Conservation (phyloP, 345 rosid genomes). For the Lepidium aucheri region DNA sequence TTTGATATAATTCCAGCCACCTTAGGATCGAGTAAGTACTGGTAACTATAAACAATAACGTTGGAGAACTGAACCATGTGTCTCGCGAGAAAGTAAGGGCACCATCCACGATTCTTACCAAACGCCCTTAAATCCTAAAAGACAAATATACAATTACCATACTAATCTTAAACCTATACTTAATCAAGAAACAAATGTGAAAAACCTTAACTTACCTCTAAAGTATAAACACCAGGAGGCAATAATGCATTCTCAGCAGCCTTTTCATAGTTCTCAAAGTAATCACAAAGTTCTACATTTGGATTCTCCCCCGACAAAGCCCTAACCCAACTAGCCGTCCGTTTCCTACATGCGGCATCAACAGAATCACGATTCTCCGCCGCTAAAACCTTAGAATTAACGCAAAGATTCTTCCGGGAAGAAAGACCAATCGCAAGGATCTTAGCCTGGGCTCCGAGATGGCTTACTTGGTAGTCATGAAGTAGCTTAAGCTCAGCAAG, state of each 20-base stretch:
- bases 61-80: conserved; percentile 95
- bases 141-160: not conserved
- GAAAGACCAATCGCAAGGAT: conserved; percentile 76
- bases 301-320: conserved; percentile 69
- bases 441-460: conserved; percentile 64
- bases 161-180: not conserved
- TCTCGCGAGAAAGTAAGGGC: conserved; percentile 88
- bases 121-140: conserved; percentile 72
- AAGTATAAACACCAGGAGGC: conserved; percentile 94
- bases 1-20: conserved; percentile 96
- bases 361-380: conserved; percentile 94
- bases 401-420: conserved; percentile 87
- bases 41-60: conserved; percentile 92
- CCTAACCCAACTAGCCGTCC: conserved; percentile 93
- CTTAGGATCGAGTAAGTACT: conserved; percentile 94
- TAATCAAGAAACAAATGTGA: not conserved
- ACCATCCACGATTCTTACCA: conserved; percentile 87
- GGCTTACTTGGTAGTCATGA: conserved; percentile 61
- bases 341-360: conserved; percentile 86
- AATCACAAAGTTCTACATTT: conserved; percentile 66
- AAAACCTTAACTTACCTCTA: conserved; percentile 47
- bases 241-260: conserved; percentile 66
- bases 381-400: conserved; percentile 63
- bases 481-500: conserved; percentile 71
- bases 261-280: conserved; percentile 76